Conservation (phyloP, 495 filamentous ascomycete species). For the Cladorrhinum samala region DNA sequence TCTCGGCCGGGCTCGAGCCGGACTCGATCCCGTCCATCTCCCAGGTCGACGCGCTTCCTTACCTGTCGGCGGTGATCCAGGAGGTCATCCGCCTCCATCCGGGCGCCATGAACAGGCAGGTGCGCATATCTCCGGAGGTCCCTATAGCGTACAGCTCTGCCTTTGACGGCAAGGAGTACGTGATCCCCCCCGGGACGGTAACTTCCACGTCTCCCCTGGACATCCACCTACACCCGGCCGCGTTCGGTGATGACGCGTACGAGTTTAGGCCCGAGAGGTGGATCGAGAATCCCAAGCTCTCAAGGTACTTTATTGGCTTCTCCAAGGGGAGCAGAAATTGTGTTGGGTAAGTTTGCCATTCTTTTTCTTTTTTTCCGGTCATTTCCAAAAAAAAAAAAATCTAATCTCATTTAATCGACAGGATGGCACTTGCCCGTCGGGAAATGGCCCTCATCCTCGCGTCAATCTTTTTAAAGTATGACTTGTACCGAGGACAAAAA, state of each 20-base stretch:
- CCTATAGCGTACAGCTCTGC: slow-evolving; percentile 7
- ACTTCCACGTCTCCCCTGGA: slow-evolving; percentile 4
- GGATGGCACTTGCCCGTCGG: slow-evolving; percentile 8
- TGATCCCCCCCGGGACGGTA: slow-evolving; percentile 5
- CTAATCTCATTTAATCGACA: too few relatives aligned
- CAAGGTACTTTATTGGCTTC: slow-evolving; percentile 5
- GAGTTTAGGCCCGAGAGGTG: slow-evolving; percentile 7
- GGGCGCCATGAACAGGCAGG: neutral
- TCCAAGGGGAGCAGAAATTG: slow-evolving; percentile 7
- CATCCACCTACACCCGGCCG: neutral
- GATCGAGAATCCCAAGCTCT: slow-evolving; percentile 10
- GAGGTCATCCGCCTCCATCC: slow-evolving; percentile 11
- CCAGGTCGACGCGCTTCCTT: slow-evolving; percentile 8
- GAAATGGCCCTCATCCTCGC: slow-evolving; percentile 9
- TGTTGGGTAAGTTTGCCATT: too few relatives aligned
- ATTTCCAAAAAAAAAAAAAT: too few relatives aligned
- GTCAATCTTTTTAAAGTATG: slow-evolving; percentile 7
- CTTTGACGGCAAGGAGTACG: neutral
- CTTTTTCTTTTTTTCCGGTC: too few relatives aligned
- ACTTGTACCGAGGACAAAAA: slow-evolving; percentile 8
- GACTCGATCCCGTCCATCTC: neutral
- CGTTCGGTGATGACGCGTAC: slow-evolving; percentile 3
- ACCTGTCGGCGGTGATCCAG: slow-evolving; percentile 10
- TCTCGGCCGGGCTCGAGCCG: neutral
- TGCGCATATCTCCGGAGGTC: slow-evolving; percentile 2